Percentiles rank a stretch among this genome's conserved stretches.
Evolutionary conservation across 345 rosid genomes (phyloP).

Genomic region (Corymbia maculata): DNA sequence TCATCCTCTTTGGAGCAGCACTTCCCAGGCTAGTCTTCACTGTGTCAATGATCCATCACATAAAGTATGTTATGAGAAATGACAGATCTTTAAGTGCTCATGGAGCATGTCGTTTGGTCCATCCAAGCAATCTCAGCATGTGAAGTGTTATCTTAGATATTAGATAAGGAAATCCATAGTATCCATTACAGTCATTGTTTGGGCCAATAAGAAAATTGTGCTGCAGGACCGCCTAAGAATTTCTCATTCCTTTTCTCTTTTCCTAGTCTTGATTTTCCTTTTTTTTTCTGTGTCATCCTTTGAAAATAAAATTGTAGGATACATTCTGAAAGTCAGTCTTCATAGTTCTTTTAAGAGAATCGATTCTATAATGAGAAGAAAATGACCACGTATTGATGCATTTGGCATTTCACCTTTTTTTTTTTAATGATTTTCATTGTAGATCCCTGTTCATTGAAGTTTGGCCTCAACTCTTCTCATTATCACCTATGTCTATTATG

Average conservation of each 20-base stretch:
- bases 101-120: not conserved
- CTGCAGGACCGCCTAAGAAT: not conserved
- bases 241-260: not conserved
- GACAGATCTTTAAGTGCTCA: not conserved
- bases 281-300: not conserved
- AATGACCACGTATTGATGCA: not conserved
- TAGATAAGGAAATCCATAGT: not conserved
- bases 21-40: not conserved
- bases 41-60: not conserved
- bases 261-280: not conserved
- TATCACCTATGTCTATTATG: not conserved
- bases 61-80: not conserved
- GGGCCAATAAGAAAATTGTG: not conserved
- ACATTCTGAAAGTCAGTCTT: not conserved
- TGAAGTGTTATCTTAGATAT: not conserved
- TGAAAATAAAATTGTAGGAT: not conserved
- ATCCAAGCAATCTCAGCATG: not conserved
- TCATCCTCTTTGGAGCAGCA: not conserved
- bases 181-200: not conserved
- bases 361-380: not conserved
- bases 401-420: not conserved
- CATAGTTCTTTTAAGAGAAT: not conserved
- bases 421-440: not conserved
- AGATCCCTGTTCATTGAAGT: not conserved
- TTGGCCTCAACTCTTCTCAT: not conserved